Evolutionary conservation across 768 basidiomycete species (phyloP), one percentile per base, ranked within the genome.

Genomic region (Suillus americanus): DNA sequence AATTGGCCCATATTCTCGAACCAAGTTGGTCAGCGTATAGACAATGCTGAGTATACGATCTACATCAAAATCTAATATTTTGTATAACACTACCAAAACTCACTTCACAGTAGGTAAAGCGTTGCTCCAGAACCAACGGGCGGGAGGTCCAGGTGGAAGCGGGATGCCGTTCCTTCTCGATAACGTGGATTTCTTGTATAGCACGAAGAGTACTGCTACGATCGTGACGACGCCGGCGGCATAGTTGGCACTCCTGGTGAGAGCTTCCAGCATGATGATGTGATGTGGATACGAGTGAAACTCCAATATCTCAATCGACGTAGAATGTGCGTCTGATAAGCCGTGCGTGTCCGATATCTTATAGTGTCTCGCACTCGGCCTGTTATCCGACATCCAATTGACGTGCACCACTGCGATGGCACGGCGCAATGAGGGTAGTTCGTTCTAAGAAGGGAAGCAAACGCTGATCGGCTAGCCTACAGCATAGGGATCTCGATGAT

Each of bases 1-100:
- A 3, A 88, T 77, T 0, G 87, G 85, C 0, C 87, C 88, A 65
- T 87, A 86, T 64, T 80, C 70, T 65, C 84, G 78, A 3, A 83
- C 82, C 80, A 84, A 82, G 64, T 82, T 77, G 45, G 86, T 80
- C 54, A 86, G 83, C 2, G 18, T 23, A 23, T 35, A 56, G 5
- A 41, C 59, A 16, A 65, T 37, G 3, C 69, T 72, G 28, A 8
- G 18, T 14, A 25, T 23, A 37, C 30, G 50, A n/a, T 55, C 41
- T 23, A 56, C 16, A 20, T 46, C 18, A 4, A 25, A 51, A 8
- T 40, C 7, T 14, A 8, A 33, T 25, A 25, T 61, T 8, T 35
- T 18, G 14, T 40, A n/a, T 18, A 18, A 25, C 33, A 18, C 23
- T 23, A 12, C 14, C 14, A 37, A 56, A 7, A 20, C 60, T 61